phyloP scores from a whole-genome alignment of 2,329 filamentous ascomycete genomes.

The Fulvia fulva region DNA sequence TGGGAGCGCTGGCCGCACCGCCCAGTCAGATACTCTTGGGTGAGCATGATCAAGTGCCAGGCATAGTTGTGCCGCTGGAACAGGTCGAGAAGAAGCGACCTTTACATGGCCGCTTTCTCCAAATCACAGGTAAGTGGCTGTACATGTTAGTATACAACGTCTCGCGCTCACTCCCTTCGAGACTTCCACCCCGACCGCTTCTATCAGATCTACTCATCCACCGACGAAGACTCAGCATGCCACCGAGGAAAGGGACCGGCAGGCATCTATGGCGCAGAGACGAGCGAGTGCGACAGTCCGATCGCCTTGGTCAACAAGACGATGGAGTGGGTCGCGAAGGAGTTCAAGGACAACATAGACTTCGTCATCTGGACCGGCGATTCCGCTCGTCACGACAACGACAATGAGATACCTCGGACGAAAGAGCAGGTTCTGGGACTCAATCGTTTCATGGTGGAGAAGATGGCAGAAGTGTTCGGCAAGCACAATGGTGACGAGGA shows the following conservation, averaged over 20 bases:
- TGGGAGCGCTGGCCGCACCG: constrained; percentile 16
- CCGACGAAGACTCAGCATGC: constrained; percentile 65
- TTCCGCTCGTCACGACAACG: constrained; percentile 39
- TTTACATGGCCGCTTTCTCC: constrained; percentile 68
- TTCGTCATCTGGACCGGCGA: constrained; percentile 41
- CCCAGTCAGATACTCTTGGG: constrained; percentile 16
- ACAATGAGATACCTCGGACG: constrained; percentile 63
- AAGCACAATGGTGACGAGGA: constrained; percentile 48
- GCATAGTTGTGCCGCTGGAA: not conserved
- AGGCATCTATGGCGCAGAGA: constrained; percentile 79
- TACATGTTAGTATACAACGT: constrained; percentile 10
- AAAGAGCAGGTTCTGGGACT: constrained; percentile 70
- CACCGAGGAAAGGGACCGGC: constrained; percentile 74
- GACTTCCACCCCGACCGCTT: constrained; percentile 89
- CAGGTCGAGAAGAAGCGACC: constrained; percentile 17
- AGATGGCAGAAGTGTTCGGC: constrained; percentile 71
- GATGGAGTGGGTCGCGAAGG: constrained; percentile 72
- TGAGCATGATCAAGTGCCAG: not conserved
- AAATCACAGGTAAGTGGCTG: constrained; percentile 71
- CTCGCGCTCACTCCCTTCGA: constrained; percentile 36
- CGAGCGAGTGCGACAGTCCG: constrained; percentile 84
- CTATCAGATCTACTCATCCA: constrained; percentile 75
- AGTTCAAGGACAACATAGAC: constrained; percentile 37
- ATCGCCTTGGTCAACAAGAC: constrained; percentile 78
- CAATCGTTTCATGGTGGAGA: constrained; percentile 71